Conservation (phyloP, 768 basidiomycete genomes). For the Phylloporus rhodoxanthus region DNA sequence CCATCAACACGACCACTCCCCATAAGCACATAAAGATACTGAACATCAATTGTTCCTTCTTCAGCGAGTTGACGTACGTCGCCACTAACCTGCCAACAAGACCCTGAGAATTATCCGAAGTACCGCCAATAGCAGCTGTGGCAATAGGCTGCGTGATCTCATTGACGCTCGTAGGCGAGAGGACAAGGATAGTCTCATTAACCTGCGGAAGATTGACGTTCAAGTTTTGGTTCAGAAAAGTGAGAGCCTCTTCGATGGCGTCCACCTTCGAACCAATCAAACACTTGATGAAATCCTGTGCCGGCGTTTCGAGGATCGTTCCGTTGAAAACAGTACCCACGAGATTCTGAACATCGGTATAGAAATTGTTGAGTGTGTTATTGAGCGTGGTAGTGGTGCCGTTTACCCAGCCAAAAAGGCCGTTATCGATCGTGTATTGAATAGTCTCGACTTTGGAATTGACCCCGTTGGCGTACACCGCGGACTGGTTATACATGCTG, state of each 20-base stretch:
- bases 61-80: slow-evolving; percentile 63
- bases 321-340: slow-evolving; percentile 79
- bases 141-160: slow-evolving; percentile 79
- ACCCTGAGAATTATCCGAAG: slow-evolving; percentile 46
- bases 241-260: slow-evolving; percentile 80
- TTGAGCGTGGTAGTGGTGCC: slow-evolving; percentile 84
- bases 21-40: slow-evolving; percentile 77
- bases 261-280: slow-evolving; percentile 88
- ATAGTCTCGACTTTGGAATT: slow-evolving; percentile 66
- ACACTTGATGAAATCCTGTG: slow-evolving; percentile 84
- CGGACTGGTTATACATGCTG: slow-evolving; percentile 78
- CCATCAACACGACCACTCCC: slow-evolving; percentile 80
- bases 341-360: slow-evolving; percentile 72
- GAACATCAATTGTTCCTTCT: slow-evolving; percentile 83
- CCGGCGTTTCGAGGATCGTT: slow-evolving; percentile 74
- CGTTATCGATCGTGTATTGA: slow-evolving; percentile 76
- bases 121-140: slow-evolving; percentile 69
- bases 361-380: slow-evolving; percentile 78
- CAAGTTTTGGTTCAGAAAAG: slow-evolving; percentile 87
- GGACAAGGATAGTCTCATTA: slow-evolving; percentile 66
- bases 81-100: slow-evolving; percentile 69
- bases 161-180: slow-evolving; percentile 65
- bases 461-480: slow-evolving; percentile 68
- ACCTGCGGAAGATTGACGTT: slow-evolving; percentile 74
- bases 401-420: slow-evolving; percentile 94